phyloP scores from a whole-genome alignment of 441 rosid species.

The Gossypium aridum region DNA sequence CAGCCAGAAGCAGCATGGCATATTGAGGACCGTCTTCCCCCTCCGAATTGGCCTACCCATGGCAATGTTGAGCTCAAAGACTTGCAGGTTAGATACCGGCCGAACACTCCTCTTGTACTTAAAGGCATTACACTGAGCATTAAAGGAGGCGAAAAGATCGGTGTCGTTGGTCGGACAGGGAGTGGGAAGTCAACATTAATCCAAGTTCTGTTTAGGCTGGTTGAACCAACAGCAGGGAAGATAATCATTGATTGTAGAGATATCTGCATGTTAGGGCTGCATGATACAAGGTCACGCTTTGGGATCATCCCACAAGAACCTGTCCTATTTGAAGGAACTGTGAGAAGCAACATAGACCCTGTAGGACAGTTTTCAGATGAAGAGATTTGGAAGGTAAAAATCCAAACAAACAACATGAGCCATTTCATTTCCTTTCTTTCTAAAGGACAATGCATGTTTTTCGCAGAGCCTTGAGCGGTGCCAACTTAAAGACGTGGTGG shows the following conservation, averaged over 20 bases:
- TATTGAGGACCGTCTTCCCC: slow-evolving; percentile 57
- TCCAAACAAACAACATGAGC: not conserved
- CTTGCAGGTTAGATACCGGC: slow-evolving; percentile 79
- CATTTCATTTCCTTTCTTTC: not conserved
- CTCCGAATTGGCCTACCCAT: slow-evolving; percentile 64
- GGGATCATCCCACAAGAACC: slow-evolving; percentile 97
- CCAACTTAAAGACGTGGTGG: slow-evolving; percentile 75
- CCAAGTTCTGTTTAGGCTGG: slow-evolving; percentile 81
- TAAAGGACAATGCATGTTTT: not conserved
- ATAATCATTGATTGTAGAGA: slow-evolving; percentile 74
- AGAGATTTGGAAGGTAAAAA: slow-evolving; percentile 78
- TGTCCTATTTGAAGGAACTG: slow-evolving; percentile 92
- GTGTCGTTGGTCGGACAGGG: slow-evolving; percentile 91
- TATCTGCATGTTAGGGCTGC: slow-evolving; percentile 70
- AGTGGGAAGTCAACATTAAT: slow-evolving; percentile 94
- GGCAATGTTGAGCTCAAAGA: slow-evolving; percentile 69
- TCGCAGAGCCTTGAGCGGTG: slow-evolving; percentile 74
- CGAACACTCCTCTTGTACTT: slow-evolving; percentile 78
- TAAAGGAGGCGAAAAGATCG: slow-evolving; percentile 79
- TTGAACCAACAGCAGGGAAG: slow-evolving; percentile 77
- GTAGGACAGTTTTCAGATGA: slow-evolving; percentile 67
- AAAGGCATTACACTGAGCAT: slow-evolving; percentile 77
- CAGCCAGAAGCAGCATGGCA: slow-evolving; percentile 81
- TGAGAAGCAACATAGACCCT: slow-evolving; percentile 86
- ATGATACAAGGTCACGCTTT: slow-evolving; percentile 81